Conservation (phyloP, 805 yeast species). For the Ogataea corticis region DNA sequence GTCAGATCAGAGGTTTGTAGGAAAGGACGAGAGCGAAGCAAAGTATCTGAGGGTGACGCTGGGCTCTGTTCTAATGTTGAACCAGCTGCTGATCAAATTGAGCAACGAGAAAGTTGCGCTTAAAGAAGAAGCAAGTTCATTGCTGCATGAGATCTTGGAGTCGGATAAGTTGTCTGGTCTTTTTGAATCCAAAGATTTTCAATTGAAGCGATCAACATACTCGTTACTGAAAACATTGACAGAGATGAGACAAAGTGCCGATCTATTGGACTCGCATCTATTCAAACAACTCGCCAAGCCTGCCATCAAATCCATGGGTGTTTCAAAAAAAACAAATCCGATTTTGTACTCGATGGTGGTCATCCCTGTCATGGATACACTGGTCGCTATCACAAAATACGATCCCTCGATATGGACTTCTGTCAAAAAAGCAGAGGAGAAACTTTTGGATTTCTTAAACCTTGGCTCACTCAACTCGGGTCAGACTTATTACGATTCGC, state of each 20-base stretch:
- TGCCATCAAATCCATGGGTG: slow-evolving; percentile 44
- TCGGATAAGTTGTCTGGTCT: slow-evolving; percentile 48
- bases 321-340: slow-evolving; percentile 34
- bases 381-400: slow-evolving; percentile 44
- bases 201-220: slow-evolving; percentile 43
- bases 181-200: slow-evolving; percentile 39
- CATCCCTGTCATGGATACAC: slow-evolving; percentile 48
- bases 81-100: slow-evolving; percentile 18
- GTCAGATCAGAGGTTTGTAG: slow-evolving; percentile 72
- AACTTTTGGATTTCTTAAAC: slow-evolving; percentile 46
- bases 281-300: slow-evolving; percentile 45
- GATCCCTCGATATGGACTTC: slow-evolving; percentile 54
- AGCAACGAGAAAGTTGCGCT: slow-evolving; percentile 9
- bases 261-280: slow-evolving; percentile 31
- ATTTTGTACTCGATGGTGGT: slow-evolving; percentile 47
- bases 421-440: slow-evolving; percentile 47
- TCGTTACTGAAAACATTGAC: slow-evolving; percentile 36
- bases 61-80: slow-evolving; percentile 51
- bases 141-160: slow-evolving; percentile 37
- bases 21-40: slow-evolving; percentile 61
- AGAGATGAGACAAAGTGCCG: slow-evolving; percentile 16
- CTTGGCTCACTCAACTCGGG: slow-evolving; percentile 57
- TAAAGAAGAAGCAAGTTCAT: slow-evolving; percentile 22
- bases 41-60: slow-evolving; percentile 62
- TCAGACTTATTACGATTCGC: slow-evolving; percentile 45